Base-by-base conservation (phyloP, 805 yeast species). In the Ogataea nonfermentans region DNA sequence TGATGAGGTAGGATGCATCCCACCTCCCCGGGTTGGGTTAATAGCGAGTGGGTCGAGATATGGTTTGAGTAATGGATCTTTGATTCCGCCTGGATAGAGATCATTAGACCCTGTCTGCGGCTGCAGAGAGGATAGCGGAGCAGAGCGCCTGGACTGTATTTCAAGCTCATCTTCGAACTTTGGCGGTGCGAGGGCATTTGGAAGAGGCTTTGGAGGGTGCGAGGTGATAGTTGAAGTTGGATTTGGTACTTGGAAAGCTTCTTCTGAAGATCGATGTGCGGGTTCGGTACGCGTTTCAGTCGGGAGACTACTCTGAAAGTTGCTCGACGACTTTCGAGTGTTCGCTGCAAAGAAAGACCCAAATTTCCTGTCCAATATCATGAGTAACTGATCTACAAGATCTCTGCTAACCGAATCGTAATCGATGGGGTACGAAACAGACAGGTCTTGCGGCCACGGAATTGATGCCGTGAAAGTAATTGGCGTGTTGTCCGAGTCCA, bases 81-180 rank as follows among this genome's bases (percentile, higher is more conserved):
- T 56, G 12, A 46, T 37, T 8, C 59, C 59, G 54, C 44, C 63
- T 49, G 82, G 83, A 43, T 72, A 64, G 29, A 76, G 57, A 52
- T 79, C 84, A 9, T 65, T 53, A 23, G 68, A 72, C 0, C 84
- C 84, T 26, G 74, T 65, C 7, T 32, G 32, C 0, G 66, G 47
- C 16, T 39, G 46, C 16, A 16, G 28, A 8, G 5, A 38, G 23
- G 35, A 11, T 5, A 20, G 28, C 7, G 29, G 9, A 14, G 14
- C 29, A 15, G n/a, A 41, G 15, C 41, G 36, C 6, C 29, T 32
- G 8, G 43, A 47, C 29, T 50, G 56, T 1, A 59, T 54, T 48
- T 76, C 74, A 37, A 68, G 69, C 46, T 77, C 82, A 48, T 72
- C 75, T 29, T 73, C 78, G 47, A 72, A 77, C 24, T 65, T 74